Conservation (phyloP, 345 rosid species). For the Hevea brasiliensis region DNA sequence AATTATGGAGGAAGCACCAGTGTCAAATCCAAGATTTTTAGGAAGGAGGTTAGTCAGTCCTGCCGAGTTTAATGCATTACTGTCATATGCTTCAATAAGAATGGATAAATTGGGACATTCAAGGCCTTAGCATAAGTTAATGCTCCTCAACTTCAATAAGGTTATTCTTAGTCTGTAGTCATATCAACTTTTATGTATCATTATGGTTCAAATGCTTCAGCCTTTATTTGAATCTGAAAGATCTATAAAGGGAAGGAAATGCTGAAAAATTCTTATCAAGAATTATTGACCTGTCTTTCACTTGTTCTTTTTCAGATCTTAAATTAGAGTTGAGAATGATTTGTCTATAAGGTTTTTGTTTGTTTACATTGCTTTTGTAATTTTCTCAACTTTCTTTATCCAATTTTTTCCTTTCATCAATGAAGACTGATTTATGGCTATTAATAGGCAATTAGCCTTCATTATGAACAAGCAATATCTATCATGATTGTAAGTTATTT, state of each 20-base stretch:
- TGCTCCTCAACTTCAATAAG: background rate
- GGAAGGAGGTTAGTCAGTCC: conserved; percentile 53
- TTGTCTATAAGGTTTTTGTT: background rate
- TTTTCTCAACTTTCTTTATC: background rate
- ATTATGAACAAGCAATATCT: background rate
- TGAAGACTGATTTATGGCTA: background rate
- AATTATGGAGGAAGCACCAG: conserved; percentile 62
- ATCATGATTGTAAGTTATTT: background rate
- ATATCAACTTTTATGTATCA: background rate
- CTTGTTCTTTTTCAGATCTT: background rate
- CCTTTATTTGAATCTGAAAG: conserved; percentile 4
- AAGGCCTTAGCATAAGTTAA: background rate
- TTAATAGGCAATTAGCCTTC: background rate
- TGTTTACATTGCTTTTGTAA: background rate
- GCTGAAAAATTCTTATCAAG: background rate
- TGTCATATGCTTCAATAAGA: background rate
- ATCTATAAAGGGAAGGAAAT: background rate
- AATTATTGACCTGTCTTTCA: background rate
- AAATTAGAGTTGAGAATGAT: background rate
- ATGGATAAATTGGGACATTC: background rate
- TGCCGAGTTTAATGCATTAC: background rate
- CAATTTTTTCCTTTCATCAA: background rate
- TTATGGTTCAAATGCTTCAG: background rate
- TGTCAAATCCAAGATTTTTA: conserved; percentile 57
- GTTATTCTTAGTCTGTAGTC: background rate